Evolutionary conservation across 257 asterid genomes (phyloP), one percentile per base, ranked within the genome.

Genomic region (Coffea canephora): DNA sequence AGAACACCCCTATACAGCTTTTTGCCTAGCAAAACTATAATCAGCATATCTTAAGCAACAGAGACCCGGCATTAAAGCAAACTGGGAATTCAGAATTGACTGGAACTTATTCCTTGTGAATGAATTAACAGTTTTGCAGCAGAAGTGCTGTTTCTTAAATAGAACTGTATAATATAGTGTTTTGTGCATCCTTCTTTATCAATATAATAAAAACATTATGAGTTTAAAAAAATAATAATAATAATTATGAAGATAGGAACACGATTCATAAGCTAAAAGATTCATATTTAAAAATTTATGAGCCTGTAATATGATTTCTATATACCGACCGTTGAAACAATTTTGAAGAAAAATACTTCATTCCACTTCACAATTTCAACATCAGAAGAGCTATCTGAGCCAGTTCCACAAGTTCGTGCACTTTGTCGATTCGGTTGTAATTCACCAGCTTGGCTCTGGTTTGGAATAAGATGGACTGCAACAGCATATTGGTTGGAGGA

Each of bases 281-380:
- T 27, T 54, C 5, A 74, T 4, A 69, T 41, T 0, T 16, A 68
- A 0, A 54, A 57, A 3, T 54, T 23, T 14, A 54, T 15, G 21
- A 54, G 61, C 43, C 61, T 14, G 61, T 2, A 54, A 54, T 15
- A 15, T 54, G 23, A 75, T 75, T 23, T 62, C 14, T 11, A 81
- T 76, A 73, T 57, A 89, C 98, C 49, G 77, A 95, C 99, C 92
- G 81, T 71, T 76, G 95, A 87, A 78, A 88, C 92, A 80, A 91
- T 86, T 91, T 90, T 93, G 91, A 96, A 96, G 91, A 92, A 96
- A 87, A 96, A 94, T 69, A 90, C 91, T 88, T 96, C 99, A 81
- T 94, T 89, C 98, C 98, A 96, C 86, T 88, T 87, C 88, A 96
- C 90, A 52, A 77, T 75, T 86, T 88, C 91, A 73, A 85, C 54